phyloP scores from a whole-genome alignment of 1,284 basidiomycete species.

The Apiotrichum laibachii region DNA sequence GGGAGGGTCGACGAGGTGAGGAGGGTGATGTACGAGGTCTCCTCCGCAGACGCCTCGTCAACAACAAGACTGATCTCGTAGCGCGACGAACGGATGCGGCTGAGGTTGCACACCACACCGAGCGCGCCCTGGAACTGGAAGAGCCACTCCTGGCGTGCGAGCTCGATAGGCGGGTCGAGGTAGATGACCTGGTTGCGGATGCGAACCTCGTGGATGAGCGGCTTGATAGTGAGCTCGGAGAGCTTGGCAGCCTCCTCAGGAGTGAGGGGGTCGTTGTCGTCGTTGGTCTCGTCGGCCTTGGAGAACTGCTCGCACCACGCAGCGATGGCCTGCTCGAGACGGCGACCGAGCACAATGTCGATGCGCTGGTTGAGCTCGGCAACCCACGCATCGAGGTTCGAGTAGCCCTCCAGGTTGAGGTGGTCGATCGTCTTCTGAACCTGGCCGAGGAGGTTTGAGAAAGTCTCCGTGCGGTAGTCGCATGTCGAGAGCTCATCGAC shows the following conservation, averaged over 20 bases:
- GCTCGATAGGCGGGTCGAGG: constrained; percentile 94
- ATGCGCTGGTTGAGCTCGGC: constrained; percentile 82
- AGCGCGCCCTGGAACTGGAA: constrained; percentile 87
- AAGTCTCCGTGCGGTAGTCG: constrained; percentile 75
- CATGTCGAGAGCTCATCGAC: constrained; percentile 87
- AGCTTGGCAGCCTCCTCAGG: constrained; percentile 9
- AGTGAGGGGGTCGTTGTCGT: constrained; percentile 62
- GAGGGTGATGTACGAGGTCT: constrained; percentile 77
- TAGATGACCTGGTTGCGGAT: constrained; percentile 99
- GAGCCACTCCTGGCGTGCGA: constrained; percentile 87
- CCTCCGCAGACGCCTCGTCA: constrained; percentile 60
- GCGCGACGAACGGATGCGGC: constrained; percentile 85
- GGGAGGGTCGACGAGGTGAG: constrained; percentile 71
- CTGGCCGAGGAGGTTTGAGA: constrained; percentile 70
- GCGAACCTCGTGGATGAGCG: constrained; percentile 88
- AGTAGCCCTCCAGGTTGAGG: constrained; percentile 92
- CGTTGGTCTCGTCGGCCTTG: constrained; percentile 62
- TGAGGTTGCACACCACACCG: constrained; percentile 79
- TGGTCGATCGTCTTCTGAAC: constrained; percentile 91
- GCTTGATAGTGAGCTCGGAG: constrained; percentile 56
- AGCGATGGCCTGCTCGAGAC: constrained; percentile 74
- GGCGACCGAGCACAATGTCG: constrained; percentile 73
- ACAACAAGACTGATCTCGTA: constrained; percentile 94
- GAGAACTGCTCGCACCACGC: constrained; percentile 87
- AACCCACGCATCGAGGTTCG: constrained; percentile 97